Evolutionary conservation across 2,329 filamentous ascomycete genomes (phyloP).

Genomic region (Metarhizium robertsii): DNA sequence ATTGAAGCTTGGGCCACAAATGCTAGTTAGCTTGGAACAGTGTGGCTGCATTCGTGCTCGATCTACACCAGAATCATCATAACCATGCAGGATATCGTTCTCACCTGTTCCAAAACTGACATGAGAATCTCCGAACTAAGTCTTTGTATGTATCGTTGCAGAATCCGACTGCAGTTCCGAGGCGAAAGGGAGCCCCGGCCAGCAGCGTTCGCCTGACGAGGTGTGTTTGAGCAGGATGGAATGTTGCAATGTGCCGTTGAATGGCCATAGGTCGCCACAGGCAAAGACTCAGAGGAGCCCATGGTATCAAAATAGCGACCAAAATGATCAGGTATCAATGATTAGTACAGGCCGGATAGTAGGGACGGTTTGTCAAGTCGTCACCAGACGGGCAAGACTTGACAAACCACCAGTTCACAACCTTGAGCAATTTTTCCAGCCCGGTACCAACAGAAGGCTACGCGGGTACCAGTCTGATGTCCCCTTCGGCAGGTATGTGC

Average conservation of each 20-base stretch:
- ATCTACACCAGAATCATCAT: not conserved
- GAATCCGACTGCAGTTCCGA: not conserved
- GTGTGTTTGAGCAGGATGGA: not conserved
- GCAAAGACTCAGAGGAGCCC: not conserved
- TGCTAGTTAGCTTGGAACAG: not conserved
- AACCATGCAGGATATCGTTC: not conserved
- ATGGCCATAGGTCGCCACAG: not conserved
- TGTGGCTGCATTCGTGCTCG: not conserved
- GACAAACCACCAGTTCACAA: not conserved
- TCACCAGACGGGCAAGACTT: not conserved
- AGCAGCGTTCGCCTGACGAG: not conserved
- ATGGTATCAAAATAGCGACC: not conserved
- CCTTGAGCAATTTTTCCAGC: not conserved
- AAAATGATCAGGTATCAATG: not conserved
- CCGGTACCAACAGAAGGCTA: not conserved
- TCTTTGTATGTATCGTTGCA: not conserved
- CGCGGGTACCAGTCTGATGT: not conserved
- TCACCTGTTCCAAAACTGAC: constrained; percentile 4
- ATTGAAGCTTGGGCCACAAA: not conserved
- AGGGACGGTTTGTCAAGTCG: not conserved
- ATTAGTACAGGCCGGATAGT: not conserved
- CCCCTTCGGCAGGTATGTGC: not conserved
- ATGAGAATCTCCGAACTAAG: constrained; percentile 3
- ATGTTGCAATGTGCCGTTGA: not conserved
- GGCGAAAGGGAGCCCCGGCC: not conserved